Percentiles rank a stretch among this genome's conserved stretches.
Conservation (phyloP, 495 filamentous ascomycete genomes). For the Podospora sp. region DNA sequence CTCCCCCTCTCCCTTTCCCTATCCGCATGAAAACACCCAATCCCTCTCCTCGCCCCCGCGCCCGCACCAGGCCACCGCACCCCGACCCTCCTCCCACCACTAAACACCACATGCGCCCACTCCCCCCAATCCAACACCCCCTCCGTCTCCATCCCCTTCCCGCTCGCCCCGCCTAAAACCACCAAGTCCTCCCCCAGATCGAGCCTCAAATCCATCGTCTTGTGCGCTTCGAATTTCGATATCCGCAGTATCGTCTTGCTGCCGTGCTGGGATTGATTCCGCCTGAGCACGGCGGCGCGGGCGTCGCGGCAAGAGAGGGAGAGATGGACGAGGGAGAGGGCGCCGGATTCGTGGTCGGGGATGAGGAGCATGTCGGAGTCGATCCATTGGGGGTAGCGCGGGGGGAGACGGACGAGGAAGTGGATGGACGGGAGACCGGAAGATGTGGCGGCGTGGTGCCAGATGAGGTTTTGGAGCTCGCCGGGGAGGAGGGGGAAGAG, state of each 20-base stretch:
- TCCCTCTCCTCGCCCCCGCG: too few species aligned
- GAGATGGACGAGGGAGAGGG: slow-evolving; percentile 22
- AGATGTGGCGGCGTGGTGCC: slow-evolving; percentile 26
- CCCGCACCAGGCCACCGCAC: slow-evolving; percentile 14
- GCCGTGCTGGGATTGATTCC: background rate
- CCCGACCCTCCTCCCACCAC: slow-evolving; percentile 22
- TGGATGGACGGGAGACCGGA: slow-evolving; percentile 24
- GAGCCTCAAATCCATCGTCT: slow-evolving; percentile 17
- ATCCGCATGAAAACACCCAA: too few species aligned
- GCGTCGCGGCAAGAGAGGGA: slow-evolving; percentile 27
- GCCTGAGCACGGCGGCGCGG: slow-evolving; percentile 20
- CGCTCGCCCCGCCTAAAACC: slow-evolving; percentile 21
- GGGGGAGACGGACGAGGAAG: slow-evolving; percentile 34
- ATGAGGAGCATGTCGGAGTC: slow-evolving; percentile 28
- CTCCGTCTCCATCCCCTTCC: slow-evolving; percentile 2
- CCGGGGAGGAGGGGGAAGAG: slow-evolving; percentile 27
- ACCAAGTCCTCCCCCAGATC: slow-evolving; percentile 28
- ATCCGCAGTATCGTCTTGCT: slow-evolving; percentile 23
- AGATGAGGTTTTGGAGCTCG: slow-evolving; percentile 33
- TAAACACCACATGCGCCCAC: slow-evolving; percentile 26
- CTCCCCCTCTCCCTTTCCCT: background rate
- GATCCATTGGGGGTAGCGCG: slow-evolving; percentile 13
- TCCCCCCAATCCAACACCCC: slow-evolving; percentile 21
- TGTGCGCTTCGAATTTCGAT: slow-evolving; percentile 3
- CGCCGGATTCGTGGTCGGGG: slow-evolving; percentile 37